A percentile compares a stretch with the other conserved stretches of the same genome.
These are phyloP conservation scores for Microthlaspi erraticum DNA, from an alignment of 345 rosid species.

Conservation along the genomic window DNA sequence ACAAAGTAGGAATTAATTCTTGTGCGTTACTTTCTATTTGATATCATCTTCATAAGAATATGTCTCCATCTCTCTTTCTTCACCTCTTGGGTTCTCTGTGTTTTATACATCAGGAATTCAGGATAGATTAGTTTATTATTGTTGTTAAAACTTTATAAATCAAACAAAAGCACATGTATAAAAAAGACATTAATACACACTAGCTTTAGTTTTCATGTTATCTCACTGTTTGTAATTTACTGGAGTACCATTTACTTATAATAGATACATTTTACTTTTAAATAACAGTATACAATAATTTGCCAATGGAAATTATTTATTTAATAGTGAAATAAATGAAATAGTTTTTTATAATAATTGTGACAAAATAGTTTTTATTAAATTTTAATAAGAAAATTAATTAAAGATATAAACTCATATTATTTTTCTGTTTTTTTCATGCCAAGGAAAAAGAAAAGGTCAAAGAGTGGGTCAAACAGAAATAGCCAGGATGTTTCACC, in stretches of 20 bases:
- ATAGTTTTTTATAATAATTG: too few relatives aligned
- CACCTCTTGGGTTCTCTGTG: conserved; percentile 17
- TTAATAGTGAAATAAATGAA: neutral
- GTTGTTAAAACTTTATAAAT: too few relatives aligned
- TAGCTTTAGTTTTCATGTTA: neutral
- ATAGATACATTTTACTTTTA: neutral
- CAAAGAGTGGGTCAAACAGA: conserved; percentile 35
- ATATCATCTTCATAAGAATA: conserved; percentile 20
- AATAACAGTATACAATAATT: neutral
- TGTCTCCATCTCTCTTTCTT: conserved; percentile 24
- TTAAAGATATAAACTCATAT: neutral
- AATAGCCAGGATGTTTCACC: conserved; percentile 7
- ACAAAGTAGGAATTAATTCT: conserved; percentile 40
- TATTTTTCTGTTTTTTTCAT: neutral
- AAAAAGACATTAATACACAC: neutral
- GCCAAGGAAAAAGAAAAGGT: neutral
- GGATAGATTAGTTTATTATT: neutral
- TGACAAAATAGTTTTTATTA: neutral
- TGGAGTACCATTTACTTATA: neutral
- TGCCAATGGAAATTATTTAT: neutral
- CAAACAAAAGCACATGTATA: neutral
- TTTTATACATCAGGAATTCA: conserved; percentile 8
- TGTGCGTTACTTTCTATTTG: conserved; percentile 28
- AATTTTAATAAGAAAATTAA: neutral
- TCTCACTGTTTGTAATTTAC: neutral